Evolutionary conservation across 2,329 filamentous ascomycete species (phyloP), one percentile per base, ranked within the genome.

Genomic region (Dothistroma pini): DNA sequence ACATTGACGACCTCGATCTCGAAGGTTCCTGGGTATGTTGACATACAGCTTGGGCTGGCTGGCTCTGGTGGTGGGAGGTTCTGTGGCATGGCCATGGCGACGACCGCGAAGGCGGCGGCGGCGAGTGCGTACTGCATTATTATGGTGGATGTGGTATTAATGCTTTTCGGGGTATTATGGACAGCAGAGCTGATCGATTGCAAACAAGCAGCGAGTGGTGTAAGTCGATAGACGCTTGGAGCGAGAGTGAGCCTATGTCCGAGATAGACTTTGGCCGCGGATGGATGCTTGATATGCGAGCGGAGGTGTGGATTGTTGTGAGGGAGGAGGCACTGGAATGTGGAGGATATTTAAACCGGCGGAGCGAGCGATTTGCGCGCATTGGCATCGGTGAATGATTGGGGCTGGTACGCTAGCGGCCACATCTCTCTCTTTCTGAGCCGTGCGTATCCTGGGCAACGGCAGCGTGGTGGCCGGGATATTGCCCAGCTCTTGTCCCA

Each of bases 1-100:
- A 66, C 78, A 61, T 74, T 78, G 72, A 82, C 75, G 56, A 86
- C 80, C 53, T 83, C 81, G 64, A 89, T 81, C 71, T 85, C 78
- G 67, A 90, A 89, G 35, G 75, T 76, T 53, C 84, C 84, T 14
- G 77, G 69, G 68, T 80, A 81, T 57, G 72, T 79, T 11, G 75
- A 64, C 52, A 74, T 70, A 77, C 87, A 90, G 61, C 82, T 83
- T 1, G 75, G 69, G 1, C 86, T 85, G 1, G 82, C 73, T 2
- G 78, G 64, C 16, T 72, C 75, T 0, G 76, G 71, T 11, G 87
- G 85, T 6, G 81, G 79, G 67, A 80, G 75, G 25, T 54, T 21
- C 34, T 70, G 63, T 19, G 73, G 72, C 55, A 78, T 76, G 35
- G 76, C 70, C 29, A 78, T 79, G 21, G 74, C 73, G 61, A 75